Evolutionary conservation across 345 rosid species (phyloP).

Genomic region (Anacardium occidentale): DNA sequence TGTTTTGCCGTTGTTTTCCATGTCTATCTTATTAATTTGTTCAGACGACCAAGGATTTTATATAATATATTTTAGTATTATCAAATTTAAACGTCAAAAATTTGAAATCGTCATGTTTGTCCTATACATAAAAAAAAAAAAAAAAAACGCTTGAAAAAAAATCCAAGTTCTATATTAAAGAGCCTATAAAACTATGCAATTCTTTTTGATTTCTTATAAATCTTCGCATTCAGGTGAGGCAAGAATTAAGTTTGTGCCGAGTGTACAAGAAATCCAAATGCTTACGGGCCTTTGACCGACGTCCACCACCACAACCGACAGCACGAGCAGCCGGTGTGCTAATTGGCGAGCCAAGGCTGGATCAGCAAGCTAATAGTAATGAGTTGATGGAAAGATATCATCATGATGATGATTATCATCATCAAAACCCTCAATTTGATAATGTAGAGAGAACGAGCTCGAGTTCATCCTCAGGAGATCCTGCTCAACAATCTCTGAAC

Average conservation of each 20-base stretch:
- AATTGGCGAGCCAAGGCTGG: not conserved
- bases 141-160: no score
- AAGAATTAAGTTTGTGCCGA: conserved; percentile 51
- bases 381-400: not conserved
- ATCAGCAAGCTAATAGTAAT: not conserved
- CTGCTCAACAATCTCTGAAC: not conserved
- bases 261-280: conserved; percentile 42
- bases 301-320: conserved; percentile 28
- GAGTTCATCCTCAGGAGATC: conserved; percentile 16
- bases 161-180: no score
- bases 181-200: no score
- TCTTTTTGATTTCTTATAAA: not conserved
- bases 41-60: no score
- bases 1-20: no score
- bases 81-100: no score
- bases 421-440: no score
- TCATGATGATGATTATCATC: not conserved
- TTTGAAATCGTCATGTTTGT: no score
- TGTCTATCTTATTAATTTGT: no score
- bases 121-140: no score
- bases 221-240: conserved; percentile 29
- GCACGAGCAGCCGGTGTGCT: not conserved
- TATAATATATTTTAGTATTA: no score
- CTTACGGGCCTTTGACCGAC: conserved; percentile 39
- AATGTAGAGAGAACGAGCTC: conserved; percentile 17